A percentile compares a stretch with the other conserved stretches of the same genome.
These are phyloP conservation scores for Lobosporangium transversale DNA, from an alignment of 192 early-diverging fungal genomes.

Conservation along the genomic window DNA sequence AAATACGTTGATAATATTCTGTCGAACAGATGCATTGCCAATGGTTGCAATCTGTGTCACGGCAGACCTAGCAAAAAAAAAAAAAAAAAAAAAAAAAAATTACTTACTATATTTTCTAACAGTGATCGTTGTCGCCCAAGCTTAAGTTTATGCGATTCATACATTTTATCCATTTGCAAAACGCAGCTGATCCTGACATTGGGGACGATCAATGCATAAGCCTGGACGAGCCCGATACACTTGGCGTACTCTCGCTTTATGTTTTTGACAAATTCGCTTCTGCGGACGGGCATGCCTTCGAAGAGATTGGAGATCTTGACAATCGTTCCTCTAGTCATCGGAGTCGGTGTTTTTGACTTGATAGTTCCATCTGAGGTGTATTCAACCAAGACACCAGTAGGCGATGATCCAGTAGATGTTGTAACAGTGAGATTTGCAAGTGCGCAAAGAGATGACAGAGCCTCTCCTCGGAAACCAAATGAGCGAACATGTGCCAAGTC, in stretches of 20 bases:
- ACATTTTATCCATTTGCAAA: constrained; percentile 72
- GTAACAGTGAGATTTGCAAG: constrained; percentile 72
- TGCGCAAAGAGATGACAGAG: constrained; percentile 89
- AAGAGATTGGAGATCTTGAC: constrained; percentile 82
- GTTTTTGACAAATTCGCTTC: constrained; percentile 86
- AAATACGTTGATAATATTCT: constrained; percentile 84
- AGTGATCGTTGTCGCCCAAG: neutral
- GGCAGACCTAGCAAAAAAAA: constrained; percentile 50
- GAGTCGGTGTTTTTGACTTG: constrained; percentile 26
- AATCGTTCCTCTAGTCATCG: constrained; percentile 76
- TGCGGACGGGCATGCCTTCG: constrained; percentile 85
- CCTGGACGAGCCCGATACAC: constrained; percentile 80
- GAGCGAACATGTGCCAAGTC: constrained; percentile 80
- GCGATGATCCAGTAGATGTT: constrained; percentile 70
- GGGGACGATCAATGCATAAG: constrained; percentile 81
- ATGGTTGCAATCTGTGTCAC: constrained; percentile 64
- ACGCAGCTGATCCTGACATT: constrained; percentile 72
- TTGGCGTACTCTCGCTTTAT: constrained; percentile 83
- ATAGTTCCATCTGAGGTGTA: constrained; percentile 71
- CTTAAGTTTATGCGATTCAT: neutral
- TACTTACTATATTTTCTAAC: neutral
- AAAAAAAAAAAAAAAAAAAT: neutral
- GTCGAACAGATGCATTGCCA: constrained; percentile 65
- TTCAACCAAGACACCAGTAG: constrained; percentile 72
- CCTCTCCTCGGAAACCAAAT: constrained; percentile 96